phyloP scores from a whole-genome alignment of 108 stramenopile genomes.

The Aurantiochytrium sp. region DNA sequence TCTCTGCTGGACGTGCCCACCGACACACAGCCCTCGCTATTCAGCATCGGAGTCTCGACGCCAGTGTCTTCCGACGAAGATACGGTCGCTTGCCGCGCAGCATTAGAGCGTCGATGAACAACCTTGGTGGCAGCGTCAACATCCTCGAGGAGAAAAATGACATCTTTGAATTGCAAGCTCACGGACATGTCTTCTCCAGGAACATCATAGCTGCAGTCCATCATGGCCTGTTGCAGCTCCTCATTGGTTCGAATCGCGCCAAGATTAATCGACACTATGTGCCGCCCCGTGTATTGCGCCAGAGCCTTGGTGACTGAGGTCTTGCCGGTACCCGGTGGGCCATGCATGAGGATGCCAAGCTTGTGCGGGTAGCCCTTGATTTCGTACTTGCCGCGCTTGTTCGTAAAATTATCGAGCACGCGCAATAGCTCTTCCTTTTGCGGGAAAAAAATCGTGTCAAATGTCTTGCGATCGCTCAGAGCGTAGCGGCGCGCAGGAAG shows the following conservation, averaged over 20 bases:
- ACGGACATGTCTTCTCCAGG: conserved; percentile 43
- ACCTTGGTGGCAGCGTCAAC: conserved; percentile 65
- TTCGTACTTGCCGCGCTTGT: conserved; percentile 58
- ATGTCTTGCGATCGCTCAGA: conserved; percentile 65
- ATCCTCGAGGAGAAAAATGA: conserved; percentile 74
- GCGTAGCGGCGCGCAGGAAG: conserved; percentile 44
- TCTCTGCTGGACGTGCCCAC: neutral
- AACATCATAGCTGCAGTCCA: conserved; percentile 52
- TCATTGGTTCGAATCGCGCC: conserved; percentile 58
- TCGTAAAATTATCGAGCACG: conserved; percentile 44
- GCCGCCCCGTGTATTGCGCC: conserved; percentile 58
- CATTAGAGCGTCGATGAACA: conserved; percentile 34
- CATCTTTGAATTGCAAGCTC: conserved; percentile 37
- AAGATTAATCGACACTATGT: conserved; percentile 63
- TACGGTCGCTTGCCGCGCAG: neutral
- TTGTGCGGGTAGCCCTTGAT: conserved; percentile 72
- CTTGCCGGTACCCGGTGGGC: conserved; percentile 52
- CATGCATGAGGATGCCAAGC: conserved; percentile 50
- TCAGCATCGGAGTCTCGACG: neutral
- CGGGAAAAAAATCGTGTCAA: conserved; percentile 61
- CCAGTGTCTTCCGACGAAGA: neutral
- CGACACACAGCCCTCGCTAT: neutral
- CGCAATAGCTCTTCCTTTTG: conserved; percentile 52
- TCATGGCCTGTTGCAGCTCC: conserved; percentile 63
- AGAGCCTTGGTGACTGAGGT: conserved; percentile 65